A percentile compares a stretch with the other conserved stretches of the same genome.
Conservation (phyloP, 2,329 filamentous ascomycete genomes). For the Colletotrichum lindemuthianum region DNA sequence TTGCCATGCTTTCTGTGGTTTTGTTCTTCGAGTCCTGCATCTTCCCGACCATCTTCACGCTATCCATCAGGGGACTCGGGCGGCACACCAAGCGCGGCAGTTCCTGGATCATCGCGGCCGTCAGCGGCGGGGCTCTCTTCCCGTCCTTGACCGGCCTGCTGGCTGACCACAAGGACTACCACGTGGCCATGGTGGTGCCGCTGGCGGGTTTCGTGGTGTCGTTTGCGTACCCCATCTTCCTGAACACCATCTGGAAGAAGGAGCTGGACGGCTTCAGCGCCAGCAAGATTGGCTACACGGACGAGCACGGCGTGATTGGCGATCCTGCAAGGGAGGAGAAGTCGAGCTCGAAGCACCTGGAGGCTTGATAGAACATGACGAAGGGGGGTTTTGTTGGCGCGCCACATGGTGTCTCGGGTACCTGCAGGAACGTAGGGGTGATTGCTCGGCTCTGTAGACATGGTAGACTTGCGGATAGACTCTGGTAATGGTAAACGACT, state of each 20-base stretch:
- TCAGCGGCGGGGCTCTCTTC: constrained; percentile 23
- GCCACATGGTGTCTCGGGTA: constrained; percentile 7
- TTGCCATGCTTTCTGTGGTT: constrained; percentile 65
- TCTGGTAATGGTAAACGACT: too few species aligned
- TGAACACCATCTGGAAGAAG: constrained; percentile 56
- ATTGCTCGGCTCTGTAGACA: too few species aligned
- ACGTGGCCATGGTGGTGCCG: constrained; percentile 73
- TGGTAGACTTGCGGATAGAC: too few species aligned
- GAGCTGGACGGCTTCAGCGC: constrained; percentile 33
- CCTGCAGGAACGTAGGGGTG: not conserved
- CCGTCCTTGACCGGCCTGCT: constrained; percentile 23
- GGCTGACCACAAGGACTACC: constrained; percentile 23
- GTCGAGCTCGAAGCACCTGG: constrained; percentile 27
- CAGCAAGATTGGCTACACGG: constrained; percentile 28
- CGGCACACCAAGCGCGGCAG: constrained; percentile 65
- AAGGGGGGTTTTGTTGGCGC: not conserved
- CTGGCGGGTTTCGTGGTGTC: constrained; percentile 67
- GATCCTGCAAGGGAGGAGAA: constrained; percentile 26
- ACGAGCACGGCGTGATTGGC: constrained; percentile 27
- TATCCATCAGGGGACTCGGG: constrained; percentile 64
- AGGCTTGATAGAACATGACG: not conserved
- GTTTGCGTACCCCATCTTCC: constrained; percentile 65
- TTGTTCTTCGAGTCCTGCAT: constrained; percentile 69
- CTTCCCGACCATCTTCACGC: constrained; percentile 67
- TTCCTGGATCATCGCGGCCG: constrained; percentile 41